phyloP scores from a whole-genome alignment of 2,329 filamentous ascomycete species.

The Hymenoscyphus infarciens region DNA sequence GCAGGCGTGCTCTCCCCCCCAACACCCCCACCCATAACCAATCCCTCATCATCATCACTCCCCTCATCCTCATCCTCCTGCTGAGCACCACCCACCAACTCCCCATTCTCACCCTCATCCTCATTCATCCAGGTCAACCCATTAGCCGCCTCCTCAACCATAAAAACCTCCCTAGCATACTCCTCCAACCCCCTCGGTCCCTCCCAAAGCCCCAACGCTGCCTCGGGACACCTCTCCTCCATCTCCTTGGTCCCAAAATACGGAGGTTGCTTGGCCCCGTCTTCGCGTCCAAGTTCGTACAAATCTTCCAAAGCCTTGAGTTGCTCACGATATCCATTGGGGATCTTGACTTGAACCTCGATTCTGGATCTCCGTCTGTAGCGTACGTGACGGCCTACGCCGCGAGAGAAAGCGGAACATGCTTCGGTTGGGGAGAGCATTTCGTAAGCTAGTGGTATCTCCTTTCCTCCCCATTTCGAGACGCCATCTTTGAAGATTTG shows the following conservation, averaged over 20 bases:
- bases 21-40: slow-evolving; percentile 30
- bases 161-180: slow-evolving; percentile 91
- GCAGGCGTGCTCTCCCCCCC: slow-evolving; percentile 30
- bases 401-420: slow-evolving; percentile 74
- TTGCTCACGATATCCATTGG: slow-evolving; percentile 83
- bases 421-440: slow-evolving; percentile 80
- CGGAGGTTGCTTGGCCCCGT: slow-evolving; percentile 52
- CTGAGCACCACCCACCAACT: slow-evolving; percentile 32
- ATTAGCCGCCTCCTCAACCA: slow-evolving; percentile 90
- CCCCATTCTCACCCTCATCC: slow-evolving; percentile 38
- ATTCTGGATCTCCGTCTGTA: slow-evolving; percentile 73
- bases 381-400: slow-evolving; percentile 70
- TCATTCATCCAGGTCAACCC: slow-evolving; percentile 87
- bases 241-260: slow-evolving; percentile 59
- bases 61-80: slow-evolving; percentile 28
- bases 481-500: slow-evolving; percentile 95
- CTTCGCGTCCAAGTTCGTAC: slow-evolving; percentile 45
- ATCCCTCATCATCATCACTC: slow-evolving; percentile 47
- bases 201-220: slow-evolving; percentile 83
- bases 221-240: slow-evolving; percentile 63
- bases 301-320: slow-evolving; percentile 66
- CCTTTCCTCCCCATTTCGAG: slow-evolving; percentile 72
- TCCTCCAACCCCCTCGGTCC: slow-evolving; percentile 88
- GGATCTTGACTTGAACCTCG: slow-evolving; percentile 80
- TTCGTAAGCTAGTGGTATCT: slow-evolving; percentile 88